phyloP scores from a whole-genome alignment of 1,284 basidiomycete genomes.

The Cutaneotrichosporon mucoides region DNA sequence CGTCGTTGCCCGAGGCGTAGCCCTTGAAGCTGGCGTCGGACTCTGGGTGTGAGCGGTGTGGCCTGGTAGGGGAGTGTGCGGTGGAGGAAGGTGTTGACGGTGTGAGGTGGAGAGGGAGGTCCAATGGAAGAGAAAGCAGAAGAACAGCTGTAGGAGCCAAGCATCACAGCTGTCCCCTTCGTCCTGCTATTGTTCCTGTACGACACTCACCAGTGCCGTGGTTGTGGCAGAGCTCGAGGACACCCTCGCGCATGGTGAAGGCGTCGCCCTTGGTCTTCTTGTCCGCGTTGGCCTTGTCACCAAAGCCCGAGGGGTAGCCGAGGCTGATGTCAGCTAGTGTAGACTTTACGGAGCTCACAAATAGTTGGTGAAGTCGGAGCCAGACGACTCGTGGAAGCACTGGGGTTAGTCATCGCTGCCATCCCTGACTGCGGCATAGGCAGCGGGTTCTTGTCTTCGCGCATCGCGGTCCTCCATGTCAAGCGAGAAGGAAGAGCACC shows the following conservation, averaged over 20 bases:
- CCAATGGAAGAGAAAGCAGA: too few species aligned
- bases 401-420: constrained; percentile 1
- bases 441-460: too few species aligned
- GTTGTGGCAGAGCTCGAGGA: constrained; percentile 85
- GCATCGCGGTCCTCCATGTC: too few species aligned
- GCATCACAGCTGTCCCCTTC: too few species aligned
- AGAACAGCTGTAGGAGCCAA: too few species aligned
- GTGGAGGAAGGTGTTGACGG: too few species aligned
- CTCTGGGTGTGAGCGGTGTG: constrained; percentile 44
- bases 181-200: too few species aligned
- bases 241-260: constrained; percentile 45
- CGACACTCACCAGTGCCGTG: constrained; percentile 64
- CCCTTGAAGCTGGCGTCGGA: constrained; percentile 68
- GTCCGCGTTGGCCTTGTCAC: constrained; percentile 29
- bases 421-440: too few species aligned
- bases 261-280: constrained; percentile 42
- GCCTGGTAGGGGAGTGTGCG: too few species aligned
- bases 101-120: too few species aligned
- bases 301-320: constrained; percentile 40
- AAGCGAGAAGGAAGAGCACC: too few species aligned
- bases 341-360: constrained; percentile 18
- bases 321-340: constrained; percentile 20
- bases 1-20: constrained; percentile 75
- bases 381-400: constrained; percentile 41
- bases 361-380: constrained; percentile 49